Conservation (phyloP, 108 stramenopile species). For the Cyclotella baltica region DNA sequence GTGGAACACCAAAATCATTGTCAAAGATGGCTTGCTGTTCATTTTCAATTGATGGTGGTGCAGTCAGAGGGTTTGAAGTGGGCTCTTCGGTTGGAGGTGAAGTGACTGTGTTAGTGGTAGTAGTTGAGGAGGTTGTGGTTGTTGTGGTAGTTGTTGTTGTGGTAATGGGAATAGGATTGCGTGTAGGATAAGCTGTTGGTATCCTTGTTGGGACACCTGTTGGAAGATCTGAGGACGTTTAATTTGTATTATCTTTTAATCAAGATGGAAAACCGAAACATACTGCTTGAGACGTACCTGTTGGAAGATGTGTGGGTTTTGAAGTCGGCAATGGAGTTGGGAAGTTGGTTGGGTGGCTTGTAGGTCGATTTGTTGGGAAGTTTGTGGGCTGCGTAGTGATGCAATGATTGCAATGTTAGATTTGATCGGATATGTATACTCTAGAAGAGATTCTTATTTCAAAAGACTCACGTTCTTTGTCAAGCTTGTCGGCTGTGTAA, state of each 20-base stretch:
- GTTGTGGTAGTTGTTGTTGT: constrained; percentile 3
- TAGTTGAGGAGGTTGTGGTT: not conserved
- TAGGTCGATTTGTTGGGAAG: not conserved
- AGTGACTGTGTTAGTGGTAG: not conserved
- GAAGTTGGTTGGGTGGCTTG: not conserved
- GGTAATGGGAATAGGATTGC: not conserved
- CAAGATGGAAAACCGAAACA: not conserved
- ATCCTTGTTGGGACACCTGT: not conserved
- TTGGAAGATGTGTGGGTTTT: constrained; percentile 1
- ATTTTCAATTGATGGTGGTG: not conserved
- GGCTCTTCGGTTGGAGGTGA: not conserved
- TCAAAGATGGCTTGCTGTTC: constrained; percentile 18
- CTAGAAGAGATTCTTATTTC: not conserved
- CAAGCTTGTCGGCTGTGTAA: not conserved
- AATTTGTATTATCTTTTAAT: not conserved
- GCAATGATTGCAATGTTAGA: no score
- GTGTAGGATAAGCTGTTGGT: not conserved
- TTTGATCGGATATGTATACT: no score
- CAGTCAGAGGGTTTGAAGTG: not conserved
- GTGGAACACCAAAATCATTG: constrained; percentile 4
- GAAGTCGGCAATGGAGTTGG: constrained; percentile 6
- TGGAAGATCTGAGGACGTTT: no score
- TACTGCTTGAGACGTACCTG: not conserved
- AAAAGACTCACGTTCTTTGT: not conserved
- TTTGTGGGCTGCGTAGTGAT: not conserved